A percentile compares a stretch with the other conserved stretches of the same genome.
Evolutionary conservation across 345 rosid genomes (phyloP).

Genomic region (Erucastrum elatum): DNA sequence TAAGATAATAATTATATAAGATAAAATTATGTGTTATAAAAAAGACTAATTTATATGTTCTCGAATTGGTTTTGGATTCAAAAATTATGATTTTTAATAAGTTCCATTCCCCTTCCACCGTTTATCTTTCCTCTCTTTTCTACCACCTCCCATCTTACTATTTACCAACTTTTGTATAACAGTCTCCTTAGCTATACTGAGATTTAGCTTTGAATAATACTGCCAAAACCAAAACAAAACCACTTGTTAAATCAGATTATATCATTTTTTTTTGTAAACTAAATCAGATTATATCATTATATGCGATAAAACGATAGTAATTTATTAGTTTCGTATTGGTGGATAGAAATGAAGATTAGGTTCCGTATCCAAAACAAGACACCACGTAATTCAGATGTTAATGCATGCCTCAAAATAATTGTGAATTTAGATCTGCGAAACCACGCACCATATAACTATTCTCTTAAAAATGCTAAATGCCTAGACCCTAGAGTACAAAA

Average conservation of each 20-base stretch:
- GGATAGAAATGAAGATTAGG: background rate
- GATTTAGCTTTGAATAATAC: background rate
- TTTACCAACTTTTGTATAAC: too few relatives aligned
- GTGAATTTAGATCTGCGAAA: background rate
- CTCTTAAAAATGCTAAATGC: background rate
- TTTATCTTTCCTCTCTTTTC: background rate
- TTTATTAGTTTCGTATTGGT: background rate
- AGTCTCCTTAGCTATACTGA: background rate
- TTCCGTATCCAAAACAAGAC: background rate
- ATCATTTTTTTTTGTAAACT: too few relatives aligned
- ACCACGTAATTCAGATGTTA: background rate
- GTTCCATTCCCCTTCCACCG: background rate
- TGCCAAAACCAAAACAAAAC: background rate
- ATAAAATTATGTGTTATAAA: background rate
- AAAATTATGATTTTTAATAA: background rate
- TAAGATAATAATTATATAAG: background rate
- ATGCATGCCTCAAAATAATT: conserved; percentile 6
- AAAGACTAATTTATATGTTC: background rate
- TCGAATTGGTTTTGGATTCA: background rate
- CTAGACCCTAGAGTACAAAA: background rate
- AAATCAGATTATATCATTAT: too few relatives aligned
- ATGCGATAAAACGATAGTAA: background rate
- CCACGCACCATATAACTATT: background rate
- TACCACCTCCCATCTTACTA: background rate
- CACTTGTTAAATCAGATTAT: background rate